Base-by-base conservation (phyloP, 2,329 filamentous ascomycete genomes). In the Tolypocladium sp. region DNA sequence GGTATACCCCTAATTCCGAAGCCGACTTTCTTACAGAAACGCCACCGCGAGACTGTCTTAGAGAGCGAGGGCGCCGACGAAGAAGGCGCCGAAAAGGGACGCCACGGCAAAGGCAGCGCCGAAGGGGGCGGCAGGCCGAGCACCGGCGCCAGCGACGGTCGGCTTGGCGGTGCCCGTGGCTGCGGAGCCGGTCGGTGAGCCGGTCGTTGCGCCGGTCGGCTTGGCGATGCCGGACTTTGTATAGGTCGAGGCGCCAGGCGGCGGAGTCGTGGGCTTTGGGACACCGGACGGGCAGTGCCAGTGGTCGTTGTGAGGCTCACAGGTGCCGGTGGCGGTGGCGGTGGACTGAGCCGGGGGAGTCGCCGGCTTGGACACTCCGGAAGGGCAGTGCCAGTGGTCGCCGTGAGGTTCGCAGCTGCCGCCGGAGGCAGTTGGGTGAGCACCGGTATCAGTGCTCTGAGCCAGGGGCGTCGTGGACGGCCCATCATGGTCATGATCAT, bases 221-320 rank as follows among this genome's bases (percentile, higher is more conserved):
- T 52, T 33, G 49, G 15, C 27, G 6, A 7, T 9, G 27, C 27
- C 27, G 33, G 56, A 27, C 30, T 44, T 51, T n/a, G 25, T 30
- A 20, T 49, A 49, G 20, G 49, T 33, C 15, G 54, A n/a, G 22
- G 22, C 41, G 54, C 60, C 58, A 55, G 61, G 53, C 27, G 61
- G 61, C 33, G 61, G 59, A 3, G 57, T 58, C 38, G 61, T 42
- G 20, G 61, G 63, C 58, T 60, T 33, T 8, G 62, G 44, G 5
- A 61, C 57, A 5, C 61, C 62, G 25, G 55, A 27, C 2, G 58
- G 57, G 42, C 61, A 61, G 52, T 61, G 62, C 61, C 60, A 62
- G 60, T 63, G 62, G 57, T 62, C 60, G 4, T 35, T 30, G 53
- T 63, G 62, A 52, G 60, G 57, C 46, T 37, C 35, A 38, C 62